Base-by-base conservation (phyloP, 2,329 filamentous ascomycete genomes). In the Ambrosiella cleistominuta region DNA sequence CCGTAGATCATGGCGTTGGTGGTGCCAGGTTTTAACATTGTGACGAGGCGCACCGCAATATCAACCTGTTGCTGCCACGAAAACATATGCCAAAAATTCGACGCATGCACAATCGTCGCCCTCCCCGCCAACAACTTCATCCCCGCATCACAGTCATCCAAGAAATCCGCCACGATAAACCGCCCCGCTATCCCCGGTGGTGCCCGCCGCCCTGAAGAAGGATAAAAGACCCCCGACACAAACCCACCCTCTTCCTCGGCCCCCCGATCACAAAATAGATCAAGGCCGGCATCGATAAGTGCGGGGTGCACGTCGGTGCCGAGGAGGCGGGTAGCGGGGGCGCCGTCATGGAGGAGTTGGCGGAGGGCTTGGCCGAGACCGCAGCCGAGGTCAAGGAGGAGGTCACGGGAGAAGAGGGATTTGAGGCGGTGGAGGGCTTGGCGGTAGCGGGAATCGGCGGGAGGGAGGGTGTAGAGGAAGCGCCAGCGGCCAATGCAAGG, bases 241-340 rank as follows among this genome's bases (percentile, higher is more conserved):
- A 58, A 61, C 4, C 27, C 27, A 1, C 57, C 57, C 7, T 65
- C 62, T 6, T 61, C 62, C 13, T 62, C 63, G 15, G 27, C 27
- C 27, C 27, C 27, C 27, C 62, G 60, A 61, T 85, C 83, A 51
- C 74, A 72, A 68, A 85, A 86, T 17, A 86, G 70, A 57, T 83
- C 78, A 65, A 82, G 81, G 36, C 79, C 79, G n/a, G 78, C 66
- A 9, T 78, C 71, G 56, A 81, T 70, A 62, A 81, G 78, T n/a
- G 68, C 68, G 17, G 70, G 63, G 49, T 74, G 70, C 2, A 77
- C 61, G 61, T 80, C 77, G 2, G 70, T 69, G 15, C 75, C 77
- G 60, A 73, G 74, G n/a, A 81, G 66, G 51, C 73, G 71, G 13
- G 69, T 65, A 4, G 72, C 68, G 27, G 72, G 67, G 7, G 76